These are phyloP conservation scores for Penicillium simplicissimum DNA, from an alignment of 495 filamentous ascomycete genomes.

Conservation along the genomic window DNA sequence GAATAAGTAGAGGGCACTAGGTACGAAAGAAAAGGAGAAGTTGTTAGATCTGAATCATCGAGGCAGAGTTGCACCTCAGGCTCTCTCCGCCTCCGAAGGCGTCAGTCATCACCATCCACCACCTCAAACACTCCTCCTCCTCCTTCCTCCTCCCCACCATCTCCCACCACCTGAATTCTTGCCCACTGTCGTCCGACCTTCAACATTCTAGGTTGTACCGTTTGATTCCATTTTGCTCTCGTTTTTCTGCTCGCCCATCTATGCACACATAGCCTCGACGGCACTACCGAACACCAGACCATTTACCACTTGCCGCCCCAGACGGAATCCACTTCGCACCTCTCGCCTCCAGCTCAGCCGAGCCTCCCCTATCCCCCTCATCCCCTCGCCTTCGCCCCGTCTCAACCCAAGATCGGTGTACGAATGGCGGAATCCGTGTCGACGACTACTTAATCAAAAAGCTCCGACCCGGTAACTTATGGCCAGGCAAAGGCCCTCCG, in stretches of 20 bases:
- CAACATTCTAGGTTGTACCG: constrained; percentile 5
- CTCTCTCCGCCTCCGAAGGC: constrained; percentile 42
- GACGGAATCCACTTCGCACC: not conserved
- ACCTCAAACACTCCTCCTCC: constrained; percentile 25
- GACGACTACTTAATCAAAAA: constrained; percentile 37
- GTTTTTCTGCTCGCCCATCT: constrained; percentile 5
- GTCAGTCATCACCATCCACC: constrained; percentile 33
- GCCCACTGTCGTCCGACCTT: constrained; percentile 2
- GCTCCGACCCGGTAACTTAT: constrained; percentile 49
- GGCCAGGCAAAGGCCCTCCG: constrained; percentile 51
- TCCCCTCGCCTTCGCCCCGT: constrained; percentile 19
- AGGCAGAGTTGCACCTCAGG: constrained; percentile 32
- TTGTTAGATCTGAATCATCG: not conserved
- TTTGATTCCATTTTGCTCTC: not conserved
- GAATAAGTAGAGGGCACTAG: too few species aligned
- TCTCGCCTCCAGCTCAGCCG: constrained; percentile 2
- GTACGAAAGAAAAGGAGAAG: not conserved
- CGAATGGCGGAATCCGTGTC: constrained; percentile 52
- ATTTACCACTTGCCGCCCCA: constrained; percentile 11
- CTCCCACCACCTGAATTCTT: constrained; percentile 4
- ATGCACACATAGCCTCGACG: constrained; percentile 18
- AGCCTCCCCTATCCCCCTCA: constrained; percentile 7
- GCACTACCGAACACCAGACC: constrained; percentile 1
- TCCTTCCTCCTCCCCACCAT: constrained; percentile 13
- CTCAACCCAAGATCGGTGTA: constrained; percentile 29